Evolutionary conservation across 148 eudicot genomes (phyloP), one percentile per base, ranked within the genome.

Genomic region (Heliamphora exappendiculata): DNA sequence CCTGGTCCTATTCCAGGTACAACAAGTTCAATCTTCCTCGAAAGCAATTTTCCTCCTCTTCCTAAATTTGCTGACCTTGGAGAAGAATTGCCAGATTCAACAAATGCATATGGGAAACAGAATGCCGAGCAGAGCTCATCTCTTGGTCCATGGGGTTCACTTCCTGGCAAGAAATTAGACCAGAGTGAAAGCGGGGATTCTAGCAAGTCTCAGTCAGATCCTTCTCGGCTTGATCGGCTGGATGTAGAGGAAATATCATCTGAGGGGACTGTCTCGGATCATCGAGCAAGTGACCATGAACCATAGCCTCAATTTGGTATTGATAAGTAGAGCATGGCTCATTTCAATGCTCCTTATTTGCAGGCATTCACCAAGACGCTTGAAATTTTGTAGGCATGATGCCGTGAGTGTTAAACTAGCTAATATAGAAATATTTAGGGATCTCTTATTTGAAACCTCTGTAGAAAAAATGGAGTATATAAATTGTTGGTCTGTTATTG

Each of bases 211-310:
- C 81, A 60, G 26, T 85, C 87, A 11, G 89, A 85, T 75, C 75
- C 76, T 28, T 59, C 78, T 78, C 81, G 11, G 42, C 73, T 75
- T 57, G 75, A 77, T 31, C 71, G 19, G n/a, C 70, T 31, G 0
- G 85, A 83, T 59, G 80, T 45, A 20, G 91, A 80, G 77, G 94
- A 82, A 66, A 47, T 80, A 47, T 88, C 90, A 36, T 90, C 90
- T 0, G 90, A 87, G 83, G 87, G 82, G 76, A 86, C 89, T 0
- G 67, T 82, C 33, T 84, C 87, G 0, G 88, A 82, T 74, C 79
- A 84, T 75, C 80, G 58, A 49, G 79, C 34, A 13, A 80, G 77
- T 64, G 82, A 85, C 28, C 70, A 62, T 67, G 84, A 68, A 50
- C 59, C 67, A 24, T 75, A 62, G 71, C 50, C 60, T 24, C 24